phyloP scores from a whole-genome alignment of 1,139 yeast species.

The Geotrichum fermentans region DNA sequence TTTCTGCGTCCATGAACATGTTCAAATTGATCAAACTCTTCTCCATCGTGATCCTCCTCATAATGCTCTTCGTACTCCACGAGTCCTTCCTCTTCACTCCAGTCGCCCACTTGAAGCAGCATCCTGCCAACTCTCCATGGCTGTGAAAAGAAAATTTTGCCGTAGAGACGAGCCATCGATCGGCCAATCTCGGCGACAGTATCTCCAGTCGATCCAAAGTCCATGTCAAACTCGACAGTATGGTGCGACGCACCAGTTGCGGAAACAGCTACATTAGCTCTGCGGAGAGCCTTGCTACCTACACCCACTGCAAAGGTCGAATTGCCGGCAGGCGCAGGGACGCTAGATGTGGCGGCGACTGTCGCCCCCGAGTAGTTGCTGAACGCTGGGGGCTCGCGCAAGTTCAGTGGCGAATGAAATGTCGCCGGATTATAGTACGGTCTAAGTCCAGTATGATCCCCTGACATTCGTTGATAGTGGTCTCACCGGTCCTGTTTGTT shows the following conservation, averaged over 20 bases:
- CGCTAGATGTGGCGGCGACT: slow-evolving; percentile 11
- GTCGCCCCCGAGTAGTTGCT: slow-evolving; percentile 13
- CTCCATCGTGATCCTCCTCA: slow-evolving; percentile 32
- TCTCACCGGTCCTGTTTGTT: too few relatives aligned
- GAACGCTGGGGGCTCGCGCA: slow-evolving; percentile 18
- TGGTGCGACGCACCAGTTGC: slow-evolving; percentile 5
- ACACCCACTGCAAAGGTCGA: slow-evolving; percentile 25
- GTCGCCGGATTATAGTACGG: slow-evolving; percentile 72
- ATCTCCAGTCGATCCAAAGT: slow-evolving; percentile 19
- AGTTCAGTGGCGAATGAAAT: slow-evolving; percentile 45
- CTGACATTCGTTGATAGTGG: background rate
- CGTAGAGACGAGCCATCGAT: slow-evolving; percentile 63
- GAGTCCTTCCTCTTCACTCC: slow-evolving; percentile 22
- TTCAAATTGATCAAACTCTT: slow-evolving; percentile 42
- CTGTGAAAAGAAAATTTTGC: slow-evolving; percentile 65
- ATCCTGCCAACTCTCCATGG: slow-evolving; percentile 85
- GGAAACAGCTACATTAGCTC: slow-evolving; percentile 11
- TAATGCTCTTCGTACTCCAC: slow-evolving; percentile 11
- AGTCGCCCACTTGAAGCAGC: slow-evolving; percentile 71
- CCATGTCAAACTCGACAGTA: slow-evolving; percentile 20
- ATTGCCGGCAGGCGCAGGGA: slow-evolving; percentile 29
- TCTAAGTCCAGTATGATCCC: slow-evolving; percentile 39
- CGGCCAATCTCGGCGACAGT: slow-evolving; percentile 38
- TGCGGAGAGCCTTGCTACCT: slow-evolving; percentile 6
- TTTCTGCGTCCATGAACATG: slow-evolving; percentile 36